Evolutionary conservation across 1,139 yeast genomes (phyloP).

Genomic region (Suhomyces bribrorum): DNA sequence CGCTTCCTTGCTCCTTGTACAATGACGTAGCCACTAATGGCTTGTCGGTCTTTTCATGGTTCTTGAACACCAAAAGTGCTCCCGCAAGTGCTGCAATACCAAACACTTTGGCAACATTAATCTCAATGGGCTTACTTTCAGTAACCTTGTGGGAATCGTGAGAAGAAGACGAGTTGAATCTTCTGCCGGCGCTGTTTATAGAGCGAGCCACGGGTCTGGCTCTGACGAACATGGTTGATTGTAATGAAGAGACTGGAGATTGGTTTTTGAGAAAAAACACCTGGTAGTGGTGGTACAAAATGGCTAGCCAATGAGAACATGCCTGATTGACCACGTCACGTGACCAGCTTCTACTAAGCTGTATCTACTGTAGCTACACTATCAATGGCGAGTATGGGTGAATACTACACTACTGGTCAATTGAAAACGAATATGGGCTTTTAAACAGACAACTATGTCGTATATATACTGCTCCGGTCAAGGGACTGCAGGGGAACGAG

Average conservation of each 20-base stretch:
- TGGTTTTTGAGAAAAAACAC: constrained; percentile 11
- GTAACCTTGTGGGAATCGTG: constrained; percentile 27
- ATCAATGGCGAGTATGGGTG: no score
- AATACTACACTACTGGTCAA: no score
- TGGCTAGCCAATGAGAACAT: constrained; percentile 9
- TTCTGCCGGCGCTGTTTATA: constrained; percentile 23
- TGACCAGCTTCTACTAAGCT: not conserved
- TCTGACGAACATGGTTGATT: constrained; percentile 26
- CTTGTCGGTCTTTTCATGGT: constrained; percentile 36
- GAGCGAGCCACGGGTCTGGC: constrained; percentile 18
- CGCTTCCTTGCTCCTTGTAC: constrained; percentile 35
- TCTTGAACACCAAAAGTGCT: constrained; percentile 40
- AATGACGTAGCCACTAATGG: constrained; percentile 44
- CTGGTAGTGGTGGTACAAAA: constrained; percentile 9
- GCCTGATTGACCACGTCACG: constrained; percentile 3
- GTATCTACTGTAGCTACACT: not conserved
- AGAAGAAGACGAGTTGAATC: constrained; percentile 33
- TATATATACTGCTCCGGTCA: no score
- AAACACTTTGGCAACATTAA: constrained; percentile 43
- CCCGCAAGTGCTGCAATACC: constrained; percentile 47
- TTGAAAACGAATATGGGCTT: no score
- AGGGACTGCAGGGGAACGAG: no score
- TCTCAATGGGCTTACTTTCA: constrained; percentile 37
- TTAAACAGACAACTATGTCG: no score
- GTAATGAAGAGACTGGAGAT: not conserved